These are phyloP conservation scores for Myxozyma lipomycoides DNA, from an alignment of 805 yeast species.

Conservation along the genomic window DNA sequence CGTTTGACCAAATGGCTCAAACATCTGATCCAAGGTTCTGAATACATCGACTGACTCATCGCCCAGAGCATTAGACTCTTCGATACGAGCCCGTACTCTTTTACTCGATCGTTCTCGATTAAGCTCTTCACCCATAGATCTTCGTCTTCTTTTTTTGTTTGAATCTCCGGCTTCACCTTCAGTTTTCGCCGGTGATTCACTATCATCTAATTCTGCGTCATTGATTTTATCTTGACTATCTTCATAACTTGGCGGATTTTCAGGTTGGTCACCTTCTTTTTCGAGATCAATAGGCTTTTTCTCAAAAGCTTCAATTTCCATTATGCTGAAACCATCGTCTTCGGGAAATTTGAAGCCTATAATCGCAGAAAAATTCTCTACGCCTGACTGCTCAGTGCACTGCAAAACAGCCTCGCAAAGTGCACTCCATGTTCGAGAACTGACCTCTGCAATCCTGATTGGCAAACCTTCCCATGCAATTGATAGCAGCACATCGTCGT, in stretches of 20 bases:
- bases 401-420: neutral
- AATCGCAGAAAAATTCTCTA: neutral
- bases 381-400: slow-evolving; percentile 3
- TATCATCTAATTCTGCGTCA: too few species aligned
- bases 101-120: slow-evolving; percentile 26
- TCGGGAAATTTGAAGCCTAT: neutral
- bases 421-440: neutral
- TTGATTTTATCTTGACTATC: slow-evolving; percentile 3
- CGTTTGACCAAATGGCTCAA: neutral
- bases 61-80: slow-evolving; percentile 26
- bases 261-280: too few species aligned
- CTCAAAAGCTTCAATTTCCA: neutral
- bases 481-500: neutral
- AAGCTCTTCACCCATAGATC: slow-evolving; percentile 13
- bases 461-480: neutral
- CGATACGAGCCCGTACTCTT: slow-evolving; percentile 33
- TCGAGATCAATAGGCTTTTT: too few species aligned
- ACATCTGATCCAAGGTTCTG: neutral
- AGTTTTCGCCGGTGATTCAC: too few species aligned
- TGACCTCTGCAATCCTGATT: neutral
- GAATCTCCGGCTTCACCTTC: neutral
- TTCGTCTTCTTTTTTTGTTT: slow-evolving; percentile 13
- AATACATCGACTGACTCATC: slow-evolving; percentile 11
- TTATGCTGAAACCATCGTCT: neutral
- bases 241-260: neutral